Conservation (phyloP, 352 stramenopile species). For the Pythium apleroticum region DNA sequence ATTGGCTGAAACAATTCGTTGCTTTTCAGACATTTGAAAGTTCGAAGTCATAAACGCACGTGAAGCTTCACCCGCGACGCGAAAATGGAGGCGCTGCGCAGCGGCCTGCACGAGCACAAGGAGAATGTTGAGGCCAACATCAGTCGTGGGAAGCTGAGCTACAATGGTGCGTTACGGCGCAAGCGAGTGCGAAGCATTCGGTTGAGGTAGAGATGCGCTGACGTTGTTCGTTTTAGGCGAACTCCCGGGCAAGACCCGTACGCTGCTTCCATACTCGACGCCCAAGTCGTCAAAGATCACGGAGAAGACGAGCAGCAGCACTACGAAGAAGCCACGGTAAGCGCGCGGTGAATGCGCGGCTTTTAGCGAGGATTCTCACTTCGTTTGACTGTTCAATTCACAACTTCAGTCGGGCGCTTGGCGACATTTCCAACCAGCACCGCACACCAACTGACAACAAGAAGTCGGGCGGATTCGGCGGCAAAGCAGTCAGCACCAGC, state of each 20-base stretch:
- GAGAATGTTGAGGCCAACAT: constrained; percentile 61
- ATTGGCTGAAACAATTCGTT: constrained; percentile 7
- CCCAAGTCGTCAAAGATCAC: constrained; percentile 30
- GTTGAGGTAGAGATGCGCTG: neutral
- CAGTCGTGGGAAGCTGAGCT: constrained; percentile 33
- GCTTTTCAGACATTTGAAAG: constrained; percentile 14
- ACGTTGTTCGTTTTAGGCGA: constrained; percentile 4
- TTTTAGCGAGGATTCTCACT: neutral
- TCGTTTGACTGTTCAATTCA: constrained; percentile 5
- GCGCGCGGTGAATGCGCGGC: neutral
- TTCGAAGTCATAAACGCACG: constrained; percentile 3
- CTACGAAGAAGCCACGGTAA: constrained; percentile 49
- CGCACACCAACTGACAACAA: constrained; percentile 29
- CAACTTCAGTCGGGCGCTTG: constrained; percentile 48
- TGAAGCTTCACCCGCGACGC: neutral
- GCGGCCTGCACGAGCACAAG: constrained; percentile 50
- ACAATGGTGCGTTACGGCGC: constrained; percentile 22
- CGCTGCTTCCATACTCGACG: constrained; percentile 37
- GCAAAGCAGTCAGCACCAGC: constrained; percentile 13
- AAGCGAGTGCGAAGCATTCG: neutral
- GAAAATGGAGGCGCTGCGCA: constrained; percentile 52
- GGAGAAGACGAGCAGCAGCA: constrained; percentile 27
- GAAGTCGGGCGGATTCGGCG: constrained; percentile 7
- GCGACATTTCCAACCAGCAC: constrained; percentile 81
- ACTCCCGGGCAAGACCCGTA: constrained; percentile 12